Evolutionary conservation across 805 yeast genomes (phyloP).

Genomic region (Suhomyces faveliae): DNA sequence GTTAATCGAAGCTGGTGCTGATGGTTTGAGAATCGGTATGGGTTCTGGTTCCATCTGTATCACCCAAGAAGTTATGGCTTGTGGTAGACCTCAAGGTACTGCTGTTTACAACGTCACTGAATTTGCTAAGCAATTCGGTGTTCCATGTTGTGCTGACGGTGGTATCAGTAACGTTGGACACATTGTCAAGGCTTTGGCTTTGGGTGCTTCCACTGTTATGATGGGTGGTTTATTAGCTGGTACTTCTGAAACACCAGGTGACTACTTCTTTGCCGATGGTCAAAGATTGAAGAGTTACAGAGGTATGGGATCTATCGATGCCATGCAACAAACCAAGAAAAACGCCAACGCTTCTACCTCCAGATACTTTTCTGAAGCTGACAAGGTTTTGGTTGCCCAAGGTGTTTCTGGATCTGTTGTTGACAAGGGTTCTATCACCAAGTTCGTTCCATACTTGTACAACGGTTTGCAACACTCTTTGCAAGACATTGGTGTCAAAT

Average conservation of each 20-base stretch:
- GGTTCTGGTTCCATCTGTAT: conserved; percentile 99
- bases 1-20: conserved; percentile 91
- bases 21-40: conserved; percentile 98
- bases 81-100: conserved; percentile 99
- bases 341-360: conserved; percentile 97
- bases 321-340: conserved; percentile 88
- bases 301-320: conserved; percentile 99
- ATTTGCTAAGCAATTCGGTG: conserved; percentile 93
- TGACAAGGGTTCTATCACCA: conserved; percentile 93
- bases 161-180: conserved; percentile 99
- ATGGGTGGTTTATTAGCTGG: conserved; percentile 99
- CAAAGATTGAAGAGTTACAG: conserved; percentile 95
- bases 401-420: conserved; percentile 97
- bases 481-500: conserved; percentile 91
- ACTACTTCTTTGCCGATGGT: conserved; percentile 96
- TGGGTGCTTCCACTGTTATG: conserved; percentile 97
- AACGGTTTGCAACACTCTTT: conserved; percentile 97
- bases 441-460: conserved; percentile 90
- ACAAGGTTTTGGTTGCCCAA: conserved; percentile 95
- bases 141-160: conserved; percentile 99
- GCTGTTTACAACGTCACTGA: conserved; percentile 94
- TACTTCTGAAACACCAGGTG: conserved; percentile 97
- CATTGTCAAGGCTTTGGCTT: conserved; percentile 91
- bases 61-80: conserved; percentile 99
- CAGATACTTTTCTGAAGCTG: conserved; percentile 95